These are phyloP conservation scores for Populus euphratica DNA, from an alignment of 345 rosid genomes.

Conservation along the genomic window DNA sequence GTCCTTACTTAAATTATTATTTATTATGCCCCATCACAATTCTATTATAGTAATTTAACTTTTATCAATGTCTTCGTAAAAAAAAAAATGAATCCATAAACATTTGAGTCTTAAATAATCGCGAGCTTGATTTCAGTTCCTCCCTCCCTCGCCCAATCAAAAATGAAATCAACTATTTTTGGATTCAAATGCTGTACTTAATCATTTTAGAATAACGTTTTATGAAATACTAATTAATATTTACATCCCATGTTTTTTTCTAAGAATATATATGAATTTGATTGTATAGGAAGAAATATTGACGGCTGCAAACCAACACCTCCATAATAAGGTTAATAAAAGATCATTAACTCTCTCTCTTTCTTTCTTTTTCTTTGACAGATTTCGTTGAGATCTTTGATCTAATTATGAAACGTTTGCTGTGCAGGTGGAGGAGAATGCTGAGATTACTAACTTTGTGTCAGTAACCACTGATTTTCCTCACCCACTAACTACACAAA, in stretches of 20 bases:
- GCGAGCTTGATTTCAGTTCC: not conserved
- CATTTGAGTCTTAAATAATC: too few species aligned
- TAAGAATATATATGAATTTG: not conserved
- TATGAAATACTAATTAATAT: not conserved
- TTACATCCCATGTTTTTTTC: not conserved
- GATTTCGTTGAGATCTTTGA: not conserved
- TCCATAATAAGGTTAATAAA: conserved; percentile 66
- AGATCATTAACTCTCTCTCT: not conserved
- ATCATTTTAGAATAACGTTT: not conserved
- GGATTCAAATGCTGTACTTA: too few species aligned
- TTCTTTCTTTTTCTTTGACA: too few species aligned
- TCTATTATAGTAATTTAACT: too few species aligned
- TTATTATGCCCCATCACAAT: too few species aligned
- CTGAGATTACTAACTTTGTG: conserved; percentile 40
- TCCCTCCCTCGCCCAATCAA: not conserved
- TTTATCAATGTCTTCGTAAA: too few species aligned
- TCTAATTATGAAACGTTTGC: not conserved
- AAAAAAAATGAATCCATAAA: too few species aligned
- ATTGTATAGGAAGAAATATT: conserved; percentile 67
- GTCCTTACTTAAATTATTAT: too few species aligned
- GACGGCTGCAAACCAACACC: conserved; percentile 64
- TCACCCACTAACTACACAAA: conserved; percentile 59
- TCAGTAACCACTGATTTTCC: conserved; percentile 40
- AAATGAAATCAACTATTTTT: too few species aligned
- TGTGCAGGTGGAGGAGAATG: conserved; percentile 62